Base-by-base conservation (phyloP, 257 asterid species). In the Solanum bulbocastanum region DNA sequence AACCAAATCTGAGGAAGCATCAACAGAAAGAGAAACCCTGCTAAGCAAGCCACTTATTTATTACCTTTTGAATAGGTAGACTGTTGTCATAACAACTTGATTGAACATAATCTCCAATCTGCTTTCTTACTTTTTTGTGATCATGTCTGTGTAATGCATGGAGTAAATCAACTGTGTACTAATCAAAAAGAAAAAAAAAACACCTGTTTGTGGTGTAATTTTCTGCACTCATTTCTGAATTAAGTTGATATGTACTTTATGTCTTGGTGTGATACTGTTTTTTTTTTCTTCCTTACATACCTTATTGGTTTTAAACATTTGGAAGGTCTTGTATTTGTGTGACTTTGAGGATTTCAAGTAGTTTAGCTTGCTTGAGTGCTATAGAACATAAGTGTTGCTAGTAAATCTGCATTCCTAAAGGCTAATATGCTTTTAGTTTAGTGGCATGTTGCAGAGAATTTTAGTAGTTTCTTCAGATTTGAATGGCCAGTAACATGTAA, bases 41-140 rank as follows among this genome's bases (percentile, higher is more conserved):
- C 95, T 95, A 87, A 93, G 98, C 97, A 97, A 96, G 91, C 94
- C 98, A 76, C 79, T 92, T 87, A 89, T 97, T 60, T 97, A 94
- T 92, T 97, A 96, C 94, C 92, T 97, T 90, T 90, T 97, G 85
- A 97, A 97, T 89, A 94, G 99, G 99, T 96, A 93, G 15, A 52
- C 33, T 82, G 86, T 40, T 30, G 44, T 82, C 86, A 82, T 10
- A 49, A 49, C 20, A 20, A 27, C 56, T 32, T 81, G 85, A 81
- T 27, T 81, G 42, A 32, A 49, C 27, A 37, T n/a, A 82, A 32
- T 82, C 30, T 49, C 69, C 86, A 10, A 20, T 49, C 40, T 52
- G 18, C 32, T 30, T 52, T 81, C 58, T 33, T 49, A 49, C 30
- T 49, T 82, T 75, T 52, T 30, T 1, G 30, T 39, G 10, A 30